A percentile compares a stretch with the other conserved stretches of the same genome.
These are phyloP conservation scores for Cocos nucifera DNA, from an alignment of 176 grass and related monocot genomes.

Conservation along the genomic window DNA sequence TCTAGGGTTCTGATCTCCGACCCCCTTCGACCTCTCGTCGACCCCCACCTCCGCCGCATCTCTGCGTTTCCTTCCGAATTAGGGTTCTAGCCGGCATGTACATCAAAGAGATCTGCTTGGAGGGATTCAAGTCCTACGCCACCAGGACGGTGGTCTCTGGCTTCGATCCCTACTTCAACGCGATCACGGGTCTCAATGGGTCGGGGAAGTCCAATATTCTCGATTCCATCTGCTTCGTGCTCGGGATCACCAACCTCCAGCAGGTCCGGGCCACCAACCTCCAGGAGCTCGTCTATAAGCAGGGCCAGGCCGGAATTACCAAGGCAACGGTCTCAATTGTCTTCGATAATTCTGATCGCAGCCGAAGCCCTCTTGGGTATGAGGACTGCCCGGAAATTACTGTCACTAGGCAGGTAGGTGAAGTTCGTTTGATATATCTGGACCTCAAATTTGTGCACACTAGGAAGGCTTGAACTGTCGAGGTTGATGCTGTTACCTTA, in stretches of 20 bases:
- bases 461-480: no score
- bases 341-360: constrained; percentile 84
- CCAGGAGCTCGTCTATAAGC: constrained; percentile 98
- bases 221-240: constrained; percentile 95
- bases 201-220: constrained; percentile 99
- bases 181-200: constrained; percentile 90
- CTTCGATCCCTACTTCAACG: constrained; percentile 96
- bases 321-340: constrained; percentile 87
- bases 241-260: constrained; percentile 91
- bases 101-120: constrained; percentile 91
- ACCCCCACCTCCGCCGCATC: no score
- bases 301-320: constrained; percentile 93
- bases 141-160: constrained; percentile 76
- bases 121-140: constrained; percentile 98
- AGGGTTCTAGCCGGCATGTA: constrained; percentile 30
- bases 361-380: constrained; percentile 73
- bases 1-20: no score
- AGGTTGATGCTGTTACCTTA: no score
- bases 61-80: background rate
- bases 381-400: constrained; percentile 86
- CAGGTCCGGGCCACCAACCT: constrained; percentile 72
- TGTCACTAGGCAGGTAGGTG: constrained; percentile 72
- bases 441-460: no score
- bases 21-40: no score
- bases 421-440: background rate